Evolutionary conservation across 164 flowering plant species (phyloP), one percentile per base, ranked within the genome.

Genomic region (Chloranthus sessilifolius): DNA sequence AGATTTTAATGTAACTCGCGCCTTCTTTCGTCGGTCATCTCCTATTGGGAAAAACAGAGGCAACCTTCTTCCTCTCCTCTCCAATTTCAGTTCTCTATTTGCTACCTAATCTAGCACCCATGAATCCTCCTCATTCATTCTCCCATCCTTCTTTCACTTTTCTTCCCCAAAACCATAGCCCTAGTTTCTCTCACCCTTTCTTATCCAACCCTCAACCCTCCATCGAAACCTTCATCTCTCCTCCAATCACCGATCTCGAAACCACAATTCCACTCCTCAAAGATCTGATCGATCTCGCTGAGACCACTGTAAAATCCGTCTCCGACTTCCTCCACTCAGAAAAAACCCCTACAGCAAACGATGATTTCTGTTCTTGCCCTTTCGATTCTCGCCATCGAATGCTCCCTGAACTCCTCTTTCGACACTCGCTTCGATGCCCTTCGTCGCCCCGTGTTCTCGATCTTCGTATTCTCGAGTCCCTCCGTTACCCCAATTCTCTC

Each of bases 351-450:
- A 21, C 34, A 5, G 15, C 21, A 45, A 31, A 52, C 21, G 43
- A 43, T 34, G 44, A 35, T 20, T 62, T 74, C 52, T 44, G 60
- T 47, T 55, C 62, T 7, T 91, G 96, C 75, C 94, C 85, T 19
- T 77, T 53, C 47, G 64, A 92, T 52, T 73, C 76, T 8, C 55
- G 65, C 64, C 96, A 88, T 62, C 80, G 58, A 19, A 55, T 91
- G 55, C 88, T 81, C 0, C 78, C 88, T 0, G 63, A 73, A 10
- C 65, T 68, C 52, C 87, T 88, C 53, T 91, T 85, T 59, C 69
- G 45, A n/a, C 96, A 92, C 60, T 65, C 58, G 54, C 82, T 88
- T 36, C 51, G n/a, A 9, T 85, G 96, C 76, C 76, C 82, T 15
- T 56, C 75, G n/a, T 58, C 70, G 3, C 65, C 63, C 7, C 43